These are phyloP conservation scores for Microcyclospora pomicola DNA, from an alignment of 2,329 filamentous ascomycete species.

Conservation along the genomic window DNA sequence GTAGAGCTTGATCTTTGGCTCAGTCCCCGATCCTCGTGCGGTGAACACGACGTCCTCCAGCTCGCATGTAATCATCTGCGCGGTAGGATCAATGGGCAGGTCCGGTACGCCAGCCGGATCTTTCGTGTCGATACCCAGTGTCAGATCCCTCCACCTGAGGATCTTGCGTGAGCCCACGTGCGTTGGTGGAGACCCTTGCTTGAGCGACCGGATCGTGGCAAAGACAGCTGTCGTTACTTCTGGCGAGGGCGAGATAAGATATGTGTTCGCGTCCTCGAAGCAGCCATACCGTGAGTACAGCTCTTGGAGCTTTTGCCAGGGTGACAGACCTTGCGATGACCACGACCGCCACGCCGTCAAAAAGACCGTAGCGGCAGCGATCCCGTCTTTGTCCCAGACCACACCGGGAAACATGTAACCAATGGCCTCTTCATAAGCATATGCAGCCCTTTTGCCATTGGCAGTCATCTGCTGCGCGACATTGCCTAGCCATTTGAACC, in stretches of 20 bases:
- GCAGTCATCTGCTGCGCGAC: conserved; percentile 39
- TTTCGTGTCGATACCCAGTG: conserved; percentile 44
- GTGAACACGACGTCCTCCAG: conserved; percentile 30
- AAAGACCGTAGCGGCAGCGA: conserved; percentile 47
- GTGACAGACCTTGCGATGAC: conserved; percentile 39
- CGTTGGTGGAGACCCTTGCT: conserved; percentile 11
- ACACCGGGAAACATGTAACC: conserved; percentile 53
- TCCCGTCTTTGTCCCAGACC: conserved; percentile 51
- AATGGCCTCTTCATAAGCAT: conserved; percentile 52
- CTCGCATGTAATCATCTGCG: conserved; percentile 52
- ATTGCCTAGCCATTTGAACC: conserved; percentile 57
- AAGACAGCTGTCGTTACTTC: conserved; percentile 42
- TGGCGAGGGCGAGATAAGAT: conserved; percentile 45
- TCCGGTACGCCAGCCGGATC: conserved; percentile 38
- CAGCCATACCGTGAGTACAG: conserved; percentile 45
- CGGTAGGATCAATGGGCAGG: conserved; percentile 42
- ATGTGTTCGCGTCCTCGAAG: conserved; percentile 51
- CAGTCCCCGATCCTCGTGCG: conserved; percentile 29
- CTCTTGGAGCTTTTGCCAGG: conserved; percentile 42
- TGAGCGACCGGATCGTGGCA: conserved; percentile 34
- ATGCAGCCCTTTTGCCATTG: conserved; percentile 38
- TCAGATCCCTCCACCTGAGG: conserved; percentile 47
- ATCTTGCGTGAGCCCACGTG: conserved; percentile 39
- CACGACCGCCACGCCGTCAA: conserved; percentile 41
- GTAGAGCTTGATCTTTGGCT: conserved; percentile 53